Evolutionary conservation across 768 basidiomycete genomes (phyloP).

Genomic region (Mycena sanguinolenta): DNA sequence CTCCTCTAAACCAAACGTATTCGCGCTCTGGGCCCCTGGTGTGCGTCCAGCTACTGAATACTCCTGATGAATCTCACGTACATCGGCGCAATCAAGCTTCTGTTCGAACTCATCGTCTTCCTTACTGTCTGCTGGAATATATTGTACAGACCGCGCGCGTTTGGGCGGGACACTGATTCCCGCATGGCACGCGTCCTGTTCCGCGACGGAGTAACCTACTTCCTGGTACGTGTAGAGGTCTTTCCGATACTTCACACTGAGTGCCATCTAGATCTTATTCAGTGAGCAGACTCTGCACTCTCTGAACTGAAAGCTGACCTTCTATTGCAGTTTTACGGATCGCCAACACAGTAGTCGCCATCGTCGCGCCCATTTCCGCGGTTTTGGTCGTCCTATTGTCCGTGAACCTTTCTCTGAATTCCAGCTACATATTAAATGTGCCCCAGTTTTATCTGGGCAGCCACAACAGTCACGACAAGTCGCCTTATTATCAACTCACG

Average conservation of each 20-base stretch:
- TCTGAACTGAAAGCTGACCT: too few species aligned
- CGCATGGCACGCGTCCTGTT: background rate
- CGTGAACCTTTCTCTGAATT: background rate
- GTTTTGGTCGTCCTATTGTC: constrained; percentile 6
- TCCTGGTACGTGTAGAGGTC: constrained; percentile 5
- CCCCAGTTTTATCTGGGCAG: too few species aligned
- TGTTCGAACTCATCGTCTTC: constrained; percentile 49
- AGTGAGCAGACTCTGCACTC: too few species aligned
- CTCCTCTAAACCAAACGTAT: constrained; percentile 36
- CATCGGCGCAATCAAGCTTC: constrained; percentile 34
- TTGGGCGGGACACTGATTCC: background rate
- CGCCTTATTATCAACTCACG: constrained; percentile 26
- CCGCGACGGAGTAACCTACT: constrained; percentile 16
- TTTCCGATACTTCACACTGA: background rate
- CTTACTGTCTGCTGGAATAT: constrained; percentile 45
- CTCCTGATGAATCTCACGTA: too few species aligned
- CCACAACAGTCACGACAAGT: constrained; percentile 13
- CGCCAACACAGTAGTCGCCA: constrained; percentile 1
- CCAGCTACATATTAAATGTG: constrained; percentile 29
- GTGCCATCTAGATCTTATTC: background rate
- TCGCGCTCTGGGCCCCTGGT: constrained; percentile 46
- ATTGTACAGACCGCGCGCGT: constrained; percentile 40
- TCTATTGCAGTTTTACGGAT: constrained; percentile 2
- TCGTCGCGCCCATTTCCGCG: constrained; percentile 4
- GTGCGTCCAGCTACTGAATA: constrained; percentile 31